phyloP scores from a whole-genome alignment of 2,329 filamentous ascomycete species.

The Dactylellina cionopaga region DNA sequence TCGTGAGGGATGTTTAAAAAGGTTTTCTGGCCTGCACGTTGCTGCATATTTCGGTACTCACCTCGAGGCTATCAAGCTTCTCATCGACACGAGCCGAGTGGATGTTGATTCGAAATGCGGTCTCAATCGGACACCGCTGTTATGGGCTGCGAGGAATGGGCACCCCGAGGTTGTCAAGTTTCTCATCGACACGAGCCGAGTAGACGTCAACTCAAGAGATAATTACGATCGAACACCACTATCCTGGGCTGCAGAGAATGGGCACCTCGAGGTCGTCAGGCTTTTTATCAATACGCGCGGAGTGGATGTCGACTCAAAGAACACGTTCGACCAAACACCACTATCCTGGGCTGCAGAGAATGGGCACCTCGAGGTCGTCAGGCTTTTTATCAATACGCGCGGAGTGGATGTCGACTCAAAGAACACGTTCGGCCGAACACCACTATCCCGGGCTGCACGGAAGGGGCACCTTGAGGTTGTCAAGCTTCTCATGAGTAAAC shows the following conservation, averaged over 20 bases:
- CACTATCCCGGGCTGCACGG: too few species aligned
- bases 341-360: conserved; percentile 57
- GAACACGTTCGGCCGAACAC: too few species aligned
- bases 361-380: neutral
- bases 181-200: neutral
- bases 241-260: conserved; percentile 61
- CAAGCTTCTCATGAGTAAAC: too few species aligned
- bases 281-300: neutral
- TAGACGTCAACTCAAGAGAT: neutral
- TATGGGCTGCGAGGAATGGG: conserved; percentile 54
- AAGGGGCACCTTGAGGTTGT: too few species aligned
- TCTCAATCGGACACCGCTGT: conserved; percentile 50
- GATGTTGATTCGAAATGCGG: neutral
- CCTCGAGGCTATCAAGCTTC: neutral
- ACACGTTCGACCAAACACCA: neutral
- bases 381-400: neutral
- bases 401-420: too few species aligned
- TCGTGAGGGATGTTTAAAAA: neutral
- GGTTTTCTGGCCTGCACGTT: neutral
- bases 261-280: neutral
- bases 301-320: neutral
- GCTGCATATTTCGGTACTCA: conserved; percentile 4
- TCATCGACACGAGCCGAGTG: neutral
- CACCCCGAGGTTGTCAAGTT: conserved; percentile 6
- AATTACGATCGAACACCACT: neutral